Conservation (phyloP, 1,139 yeast species). For the Geotrichum carabidarum region DNA sequence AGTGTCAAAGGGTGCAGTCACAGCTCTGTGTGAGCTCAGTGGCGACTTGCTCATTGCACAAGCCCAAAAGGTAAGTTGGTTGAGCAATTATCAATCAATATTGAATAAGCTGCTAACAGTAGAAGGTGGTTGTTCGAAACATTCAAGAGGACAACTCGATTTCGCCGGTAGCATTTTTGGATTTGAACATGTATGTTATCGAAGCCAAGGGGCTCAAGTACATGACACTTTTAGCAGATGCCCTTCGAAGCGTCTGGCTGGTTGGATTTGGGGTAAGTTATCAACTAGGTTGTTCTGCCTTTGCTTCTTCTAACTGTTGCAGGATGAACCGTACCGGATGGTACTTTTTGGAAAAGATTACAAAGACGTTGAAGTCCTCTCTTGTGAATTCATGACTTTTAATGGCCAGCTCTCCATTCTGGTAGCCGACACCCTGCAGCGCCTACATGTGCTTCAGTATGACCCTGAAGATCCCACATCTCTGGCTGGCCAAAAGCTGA, state of each 20-base stretch:
- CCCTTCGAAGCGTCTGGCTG: constrained; percentile 72
- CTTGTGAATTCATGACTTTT: constrained; percentile 66
- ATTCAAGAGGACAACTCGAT: constrained; percentile 73
- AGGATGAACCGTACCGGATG: constrained; percentile 83
- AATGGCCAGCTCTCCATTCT: constrained; percentile 64
- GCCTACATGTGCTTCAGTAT: constrained; percentile 73
- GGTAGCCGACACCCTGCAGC: constrained; percentile 64
- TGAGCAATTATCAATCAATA: neutral
- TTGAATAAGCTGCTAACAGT: neutral
- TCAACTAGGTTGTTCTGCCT: neutral
- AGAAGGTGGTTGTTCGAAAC: constrained; percentile 56
- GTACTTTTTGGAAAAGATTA: constrained; percentile 72
- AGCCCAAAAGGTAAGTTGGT: constrained; percentile 58
- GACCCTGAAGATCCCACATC: constrained; percentile 91
- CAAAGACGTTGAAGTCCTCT: constrained; percentile 52
- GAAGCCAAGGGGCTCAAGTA: constrained; percentile 83
- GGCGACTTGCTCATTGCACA: constrained; percentile 83
- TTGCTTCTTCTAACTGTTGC: neutral
- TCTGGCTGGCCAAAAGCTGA: constrained; percentile 68
- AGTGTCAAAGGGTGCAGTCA: constrained; percentile 78
- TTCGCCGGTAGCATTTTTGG: constrained; percentile 90
- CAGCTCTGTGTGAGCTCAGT: constrained; percentile 71
- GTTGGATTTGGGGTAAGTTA: constrained; percentile 64
- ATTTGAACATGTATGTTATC: constrained; percentile 70
- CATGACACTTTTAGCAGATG: constrained; percentile 71